These are phyloP conservation scores for Dianthus caryophyllus DNA, from an alignment of 148 eudicot genomes.

Conservation along the genomic window DNA sequence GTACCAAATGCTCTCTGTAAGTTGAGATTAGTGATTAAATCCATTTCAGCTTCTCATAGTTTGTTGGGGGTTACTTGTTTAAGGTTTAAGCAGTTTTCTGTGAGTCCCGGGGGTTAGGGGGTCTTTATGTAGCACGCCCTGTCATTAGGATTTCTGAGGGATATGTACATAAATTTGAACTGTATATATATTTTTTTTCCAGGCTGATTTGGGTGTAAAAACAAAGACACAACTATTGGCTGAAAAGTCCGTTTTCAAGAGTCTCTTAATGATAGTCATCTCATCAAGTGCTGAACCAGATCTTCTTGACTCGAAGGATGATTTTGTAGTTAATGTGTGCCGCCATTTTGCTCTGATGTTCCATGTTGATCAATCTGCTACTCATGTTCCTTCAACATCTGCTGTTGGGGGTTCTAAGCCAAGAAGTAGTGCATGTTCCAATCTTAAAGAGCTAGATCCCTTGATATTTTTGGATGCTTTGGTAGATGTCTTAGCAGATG, in stretches of 20 bases:
- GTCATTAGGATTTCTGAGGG: not conserved
- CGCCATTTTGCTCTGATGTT: slow-evolving; percentile 91
- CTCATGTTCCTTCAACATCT: slow-evolving; percentile 39
- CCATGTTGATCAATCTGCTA: slow-evolving; percentile 57
- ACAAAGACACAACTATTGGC: slow-evolving; percentile 99
- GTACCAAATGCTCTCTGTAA: not conserved
- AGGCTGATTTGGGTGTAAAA: slow-evolving; percentile 97
- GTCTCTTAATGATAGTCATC: slow-evolving; percentile 83
- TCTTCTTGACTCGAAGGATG: slow-evolving; percentile 63
- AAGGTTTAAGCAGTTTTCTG: no score
- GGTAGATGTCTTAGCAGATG: slow-evolving; percentile 91
- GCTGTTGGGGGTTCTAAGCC: slow-evolving; percentile 52
- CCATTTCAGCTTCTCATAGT: not conserved
- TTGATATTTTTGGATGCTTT: slow-evolving; percentile 87
- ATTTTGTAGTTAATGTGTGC: slow-evolving; percentile 67
- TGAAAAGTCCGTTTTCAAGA: slow-evolving; percentile 89
- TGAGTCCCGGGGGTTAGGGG: not conserved
- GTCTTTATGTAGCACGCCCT: not conserved
- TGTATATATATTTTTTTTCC: slow-evolving; percentile 19
- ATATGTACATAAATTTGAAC: not conserved
- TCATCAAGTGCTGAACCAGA: slow-evolving; percentile 87
- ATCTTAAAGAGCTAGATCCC: slow-evolving; percentile 90
- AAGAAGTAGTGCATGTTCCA: slow-evolving; percentile 47
- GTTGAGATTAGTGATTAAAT: not conserved
- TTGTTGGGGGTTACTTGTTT: not conserved